A percentile compares a stretch with the other conserved stretches of the same genome.
Evolutionary conservation across 768 basidiomycete species (phyloP).

Genomic region (Pisolithus tinctorius): DNA sequence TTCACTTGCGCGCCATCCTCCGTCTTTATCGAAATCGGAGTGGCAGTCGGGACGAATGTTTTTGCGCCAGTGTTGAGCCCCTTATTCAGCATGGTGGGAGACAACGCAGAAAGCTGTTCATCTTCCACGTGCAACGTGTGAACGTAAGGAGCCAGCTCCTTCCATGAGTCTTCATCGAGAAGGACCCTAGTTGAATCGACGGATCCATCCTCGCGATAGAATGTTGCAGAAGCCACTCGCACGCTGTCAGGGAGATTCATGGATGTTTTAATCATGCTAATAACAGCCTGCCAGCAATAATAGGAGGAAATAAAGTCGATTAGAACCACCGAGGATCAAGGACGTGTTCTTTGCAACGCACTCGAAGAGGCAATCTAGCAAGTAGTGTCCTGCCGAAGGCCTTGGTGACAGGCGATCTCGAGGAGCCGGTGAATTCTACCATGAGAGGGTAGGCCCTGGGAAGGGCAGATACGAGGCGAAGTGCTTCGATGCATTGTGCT

Average conservation of each 20-base stretch:
- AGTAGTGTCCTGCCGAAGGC: slow-evolving; percentile 26
- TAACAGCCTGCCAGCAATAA: slow-evolving; percentile 15
- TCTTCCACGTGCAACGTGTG: slow-evolving; percentile 27
- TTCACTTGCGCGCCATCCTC: slow-evolving; percentile 11
- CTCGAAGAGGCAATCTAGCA: slow-evolving; percentile 27
- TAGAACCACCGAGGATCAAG: neutral
- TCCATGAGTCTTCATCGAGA: slow-evolving; percentile 28
- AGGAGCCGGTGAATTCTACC: slow-evolving; percentile 14
- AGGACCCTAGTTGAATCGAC: slow-evolving; percentile 17
- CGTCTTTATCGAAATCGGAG: slow-evolving; percentile 16
- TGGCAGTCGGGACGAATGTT: slow-evolving; percentile 16
- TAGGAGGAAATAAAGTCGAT: neutral
- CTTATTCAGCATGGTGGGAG: slow-evolving; percentile 5
- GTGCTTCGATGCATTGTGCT: slow-evolving; percentile 28
- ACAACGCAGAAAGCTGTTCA: slow-evolving; percentile 13
- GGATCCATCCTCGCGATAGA: slow-evolving; percentile 25
- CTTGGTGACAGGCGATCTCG: slow-evolving; percentile 13
- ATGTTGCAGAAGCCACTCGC: slow-evolving; percentile 17
- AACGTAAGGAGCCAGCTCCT: slow-evolving; percentile 24
- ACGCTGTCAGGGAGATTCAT: slow-evolving; percentile 15
- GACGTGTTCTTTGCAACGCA: slow-evolving; percentile 6
- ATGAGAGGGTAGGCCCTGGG: slow-evolving; percentile 23
- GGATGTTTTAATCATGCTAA: slow-evolving; percentile 18
- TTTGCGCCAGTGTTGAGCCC: slow-evolving; percentile 20
- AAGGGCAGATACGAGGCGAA: slow-evolving; percentile 24